Evolutionary conservation across 495 filamentous ascomycete species (phyloP).

Genomic region (Annulohypoxylon moriforme): DNA sequence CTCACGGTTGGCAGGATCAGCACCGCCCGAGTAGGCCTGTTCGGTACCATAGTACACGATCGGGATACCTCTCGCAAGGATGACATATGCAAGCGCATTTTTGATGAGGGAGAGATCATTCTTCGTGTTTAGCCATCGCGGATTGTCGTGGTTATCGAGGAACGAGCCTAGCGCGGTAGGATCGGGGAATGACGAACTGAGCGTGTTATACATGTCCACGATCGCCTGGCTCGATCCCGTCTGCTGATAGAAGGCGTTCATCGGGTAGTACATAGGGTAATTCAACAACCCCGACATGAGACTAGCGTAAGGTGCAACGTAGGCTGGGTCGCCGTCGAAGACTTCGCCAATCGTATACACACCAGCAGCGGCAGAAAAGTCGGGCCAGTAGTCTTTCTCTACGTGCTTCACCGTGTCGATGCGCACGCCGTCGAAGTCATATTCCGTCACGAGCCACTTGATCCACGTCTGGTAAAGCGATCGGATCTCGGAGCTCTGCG

Average conservation of each 20-base stretch:
- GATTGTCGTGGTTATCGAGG: conserved; percentile 82
- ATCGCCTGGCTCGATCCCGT: conserved; percentile 68
- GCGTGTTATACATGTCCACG: conserved; percentile 66
- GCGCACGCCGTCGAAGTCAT: conserved; percentile 81
- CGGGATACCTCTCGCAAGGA: conserved; percentile 67
- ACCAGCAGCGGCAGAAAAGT: conserved; percentile 71
- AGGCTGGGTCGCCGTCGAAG: conserved; percentile 67
- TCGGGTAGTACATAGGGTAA: conserved; percentile 65
- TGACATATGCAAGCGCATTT: conserved; percentile 76
- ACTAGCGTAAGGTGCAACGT: conserved; percentile 74
- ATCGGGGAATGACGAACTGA: conserved; percentile 58
- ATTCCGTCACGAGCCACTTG: conserved; percentile 69
- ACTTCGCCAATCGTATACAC: conserved; percentile 80
- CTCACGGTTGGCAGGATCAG: conserved; percentile 75
- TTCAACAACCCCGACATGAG: conserved; percentile 74
- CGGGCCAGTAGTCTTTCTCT: conserved; percentile 74
- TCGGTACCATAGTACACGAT: conserved; percentile 72
- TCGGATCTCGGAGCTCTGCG: conserved; percentile 66
- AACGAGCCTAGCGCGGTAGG: conserved; percentile 68
- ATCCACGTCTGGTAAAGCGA: conserved; percentile 75
- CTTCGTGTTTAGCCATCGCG: conserved; percentile 70
- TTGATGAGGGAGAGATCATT: conserved; percentile 68
- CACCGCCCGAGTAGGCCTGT: conserved; percentile 70
- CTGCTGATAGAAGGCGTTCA: conserved; percentile 71
- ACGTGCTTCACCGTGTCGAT: conserved; percentile 82